Conservation (phyloP, 192 early-diverging fungal genomes). For the Hyaloraphidium curvatum region DNA sequence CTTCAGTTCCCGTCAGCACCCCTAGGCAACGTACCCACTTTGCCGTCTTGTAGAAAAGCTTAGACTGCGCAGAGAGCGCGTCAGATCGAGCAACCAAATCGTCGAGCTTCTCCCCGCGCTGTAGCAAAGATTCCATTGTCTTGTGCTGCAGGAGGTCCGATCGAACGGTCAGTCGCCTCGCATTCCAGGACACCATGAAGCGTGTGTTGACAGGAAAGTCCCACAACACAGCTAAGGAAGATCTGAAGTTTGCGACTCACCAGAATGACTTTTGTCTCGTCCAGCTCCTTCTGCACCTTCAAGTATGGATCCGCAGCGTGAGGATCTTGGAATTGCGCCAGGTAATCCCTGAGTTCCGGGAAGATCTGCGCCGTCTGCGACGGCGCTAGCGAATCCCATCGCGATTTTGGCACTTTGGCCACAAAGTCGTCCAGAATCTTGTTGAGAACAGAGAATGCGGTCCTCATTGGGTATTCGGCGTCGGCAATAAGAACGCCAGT, state of each 20-base stretch:
- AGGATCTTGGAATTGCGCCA: slow-evolving; percentile 79
- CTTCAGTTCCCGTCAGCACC: too few species aligned
- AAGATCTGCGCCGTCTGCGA: slow-evolving; percentile 22
- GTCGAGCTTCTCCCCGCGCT: slow-evolving; percentile 79
- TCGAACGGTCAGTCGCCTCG: too few species aligned
- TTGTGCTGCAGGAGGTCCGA: slow-evolving; percentile 37
- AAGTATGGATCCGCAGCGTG: slow-evolving; percentile 77
- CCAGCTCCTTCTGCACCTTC: slow-evolving; percentile 85
- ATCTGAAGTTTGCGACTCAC: too few species aligned
- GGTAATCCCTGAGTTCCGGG: slow-evolving; percentile 48
- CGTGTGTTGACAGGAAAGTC: not conserved
- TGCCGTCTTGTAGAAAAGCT: slow-evolving; percentile 93
- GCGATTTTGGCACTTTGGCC: slow-evolving; percentile 26
- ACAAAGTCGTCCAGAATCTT: slow-evolving; percentile 78
- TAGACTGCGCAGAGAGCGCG: slow-evolving; percentile 68
- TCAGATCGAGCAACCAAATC: slow-evolving; percentile 64
- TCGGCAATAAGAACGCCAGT: slow-evolving; percentile 62
- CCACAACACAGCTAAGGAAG: not conserved
- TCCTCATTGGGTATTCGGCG: slow-evolving; percentile 71
- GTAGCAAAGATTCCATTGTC: slow-evolving; percentile 77
- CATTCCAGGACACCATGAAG: too few species aligned
- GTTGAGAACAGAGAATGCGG: slow-evolving; percentile 67
- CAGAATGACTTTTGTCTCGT: slow-evolving; percentile 88
- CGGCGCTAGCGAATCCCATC: slow-evolving; percentile 24
- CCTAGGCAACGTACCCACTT: too few species aligned